Percentiles rank a stretch among this genome's conserved stretches.
Conservation (phyloP, 441 rosid species). For the Erodium chrysanthum region DNA sequence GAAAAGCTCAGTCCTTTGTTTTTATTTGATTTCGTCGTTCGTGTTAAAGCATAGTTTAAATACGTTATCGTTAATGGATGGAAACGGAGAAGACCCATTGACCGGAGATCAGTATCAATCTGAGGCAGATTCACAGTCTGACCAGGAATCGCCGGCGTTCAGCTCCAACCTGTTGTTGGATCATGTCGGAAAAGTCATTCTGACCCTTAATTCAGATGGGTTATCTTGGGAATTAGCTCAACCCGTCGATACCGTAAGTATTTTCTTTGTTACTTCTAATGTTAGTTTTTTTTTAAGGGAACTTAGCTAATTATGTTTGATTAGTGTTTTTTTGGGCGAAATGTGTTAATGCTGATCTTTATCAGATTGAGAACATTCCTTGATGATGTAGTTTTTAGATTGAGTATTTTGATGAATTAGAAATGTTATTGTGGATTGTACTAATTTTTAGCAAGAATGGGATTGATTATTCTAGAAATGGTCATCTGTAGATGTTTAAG, state of each 20-base stretch:
- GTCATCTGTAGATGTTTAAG: neutral
- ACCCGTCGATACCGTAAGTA: slow-evolving; percentile 40
- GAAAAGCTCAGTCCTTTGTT: neutral
- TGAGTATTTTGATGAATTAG: neutral
- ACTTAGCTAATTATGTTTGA: neutral
- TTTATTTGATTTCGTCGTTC: neutral
- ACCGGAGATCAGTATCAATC: slow-evolving; percentile 14
- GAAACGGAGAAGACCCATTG: slow-evolving; percentile 16
- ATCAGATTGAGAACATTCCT: neutral
- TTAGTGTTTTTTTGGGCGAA: neutral
- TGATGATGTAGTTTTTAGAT: neutral
- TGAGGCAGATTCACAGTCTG: slow-evolving; percentile 13
- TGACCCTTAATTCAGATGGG: slow-evolving; percentile 43
- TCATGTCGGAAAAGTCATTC: slow-evolving; percentile 53
- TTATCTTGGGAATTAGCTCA: slow-evolving; percentile 59
- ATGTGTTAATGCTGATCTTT: neutral
- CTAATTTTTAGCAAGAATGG: neutral
- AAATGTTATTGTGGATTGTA: neutral
- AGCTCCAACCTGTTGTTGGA: slow-evolving; percentile 45
- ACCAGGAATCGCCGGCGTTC: slow-evolving; percentile 20
- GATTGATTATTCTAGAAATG: neutral
- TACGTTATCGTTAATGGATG: slow-evolving; percentile 25
- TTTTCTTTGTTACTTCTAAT: neutral
- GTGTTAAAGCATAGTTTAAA: neutral
- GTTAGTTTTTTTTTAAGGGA: too few species aligned